Base-by-base conservation (phyloP, 495 filamentous ascomycete genomes). In the Rusavskia elegans region DNA sequence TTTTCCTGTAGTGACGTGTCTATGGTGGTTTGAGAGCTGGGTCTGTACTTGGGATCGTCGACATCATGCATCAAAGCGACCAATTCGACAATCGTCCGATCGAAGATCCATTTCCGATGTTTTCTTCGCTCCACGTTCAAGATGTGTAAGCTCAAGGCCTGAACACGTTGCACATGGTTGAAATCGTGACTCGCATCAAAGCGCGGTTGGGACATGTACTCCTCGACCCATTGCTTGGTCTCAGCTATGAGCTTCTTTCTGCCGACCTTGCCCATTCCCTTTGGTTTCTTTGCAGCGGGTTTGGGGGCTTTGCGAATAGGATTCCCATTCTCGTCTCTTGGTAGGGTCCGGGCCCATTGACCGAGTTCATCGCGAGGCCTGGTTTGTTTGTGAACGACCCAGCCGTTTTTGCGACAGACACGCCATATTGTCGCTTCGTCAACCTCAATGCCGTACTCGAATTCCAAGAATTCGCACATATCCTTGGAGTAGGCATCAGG, bases 101-200 rank as follows among this genome's bases (percentile, higher is more conserved):
- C 51, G 36, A 50, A 61, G 19, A 25, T 41, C 25, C 53, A 14
- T 13, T 49, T 17, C 17, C 39, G 38, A 35, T 53, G 52, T 17
- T 41, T 49, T 63, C 21, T 50, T 25, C 44, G 38, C 49, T 61
- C 59, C 14, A 48, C 51, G n/a, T 51, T 23, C 9, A 54, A 66
- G 52, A 84, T 73, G 41, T 74, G 71, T 48, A 78, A 74, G n/a
- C 87, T 76, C 8, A 95, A 76, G 14, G 74, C 66, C 7, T 85
- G 67, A 30, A 97, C 90, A 38, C 92, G 82, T 51, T 80, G 64
- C 53, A 96, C 83, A 64, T 97, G 90, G 38, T 71, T 64, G 67
- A 80, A 88, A 69, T 93, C 83, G 69, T 96, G 92, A 6, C 85
- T 90, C 20, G 78, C 76, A 66, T 96, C 92, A 67, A 86, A 85